Evolutionary conservation across 805 yeast genomes (phyloP).

Genomic region (Huiozyma sinensis): DNA sequence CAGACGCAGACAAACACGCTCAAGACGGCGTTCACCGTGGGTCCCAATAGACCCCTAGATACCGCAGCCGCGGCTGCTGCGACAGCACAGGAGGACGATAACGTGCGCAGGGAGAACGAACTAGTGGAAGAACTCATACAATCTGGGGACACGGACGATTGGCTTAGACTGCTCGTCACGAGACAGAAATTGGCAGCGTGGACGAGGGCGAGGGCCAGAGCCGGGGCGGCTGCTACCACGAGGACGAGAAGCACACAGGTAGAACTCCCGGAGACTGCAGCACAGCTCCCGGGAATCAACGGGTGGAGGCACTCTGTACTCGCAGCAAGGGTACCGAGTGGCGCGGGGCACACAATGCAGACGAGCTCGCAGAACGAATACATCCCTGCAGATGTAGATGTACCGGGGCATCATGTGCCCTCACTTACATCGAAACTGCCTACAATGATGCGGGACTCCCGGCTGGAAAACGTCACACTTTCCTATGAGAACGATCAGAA

Average conservation of each 20-base stretch:
- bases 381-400: conserved; percentile 18
- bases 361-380: background rate
- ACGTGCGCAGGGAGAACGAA: conserved; percentile 13
- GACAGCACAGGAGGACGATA: conserved; percentile 9
- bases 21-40: conserved; percentile 1
- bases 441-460: conserved; percentile 25
- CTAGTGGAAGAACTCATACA: conserved; percentile 23
- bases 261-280: conserved; percentile 5
- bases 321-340: background rate
- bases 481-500: conserved; percentile 15
- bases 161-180: conserved; percentile 27
- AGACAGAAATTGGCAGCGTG: conserved; percentile 21
- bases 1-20: background rate
- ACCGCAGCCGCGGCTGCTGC: conserved; percentile 15
- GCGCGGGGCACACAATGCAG: background rate
- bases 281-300: conserved; percentile 15
- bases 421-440: conserved; percentile 24
- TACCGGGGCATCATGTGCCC: background rate
- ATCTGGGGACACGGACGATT: conserved; percentile 29
- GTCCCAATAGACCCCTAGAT: background rate
- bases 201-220: conserved; percentile 6
- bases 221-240: conserved; percentile 5
- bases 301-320: conserved; percentile 19
- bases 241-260: background rate
- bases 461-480: conserved; percentile 21